Evolutionary conservation across 2,329 filamentous ascomycete genomes (phyloP).

Genomic region (Purpureocillium lavendulum): DNA sequence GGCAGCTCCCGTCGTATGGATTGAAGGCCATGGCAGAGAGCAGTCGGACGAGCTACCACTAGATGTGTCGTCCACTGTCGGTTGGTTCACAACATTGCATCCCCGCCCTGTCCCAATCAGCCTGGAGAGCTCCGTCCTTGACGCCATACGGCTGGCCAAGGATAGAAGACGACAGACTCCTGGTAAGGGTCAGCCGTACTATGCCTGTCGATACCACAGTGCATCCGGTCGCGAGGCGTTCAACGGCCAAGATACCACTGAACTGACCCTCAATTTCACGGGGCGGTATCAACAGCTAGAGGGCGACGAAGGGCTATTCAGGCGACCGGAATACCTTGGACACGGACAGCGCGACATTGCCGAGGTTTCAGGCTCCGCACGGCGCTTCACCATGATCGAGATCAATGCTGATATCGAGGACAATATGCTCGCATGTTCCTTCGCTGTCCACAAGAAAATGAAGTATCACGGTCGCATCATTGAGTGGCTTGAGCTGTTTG

Average conservation of each 20-base stretch:
- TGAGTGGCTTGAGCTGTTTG: slow-evolving; percentile 5
- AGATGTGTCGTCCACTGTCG: slow-evolving; percentile 29
- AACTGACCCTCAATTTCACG: slow-evolving; percentile 41
- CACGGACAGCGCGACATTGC: not conserved
- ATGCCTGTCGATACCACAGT: slow-evolving; percentile 23
- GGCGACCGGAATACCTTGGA: not conserved
- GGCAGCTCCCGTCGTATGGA: slow-evolving; percentile 25
- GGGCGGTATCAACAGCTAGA: slow-evolving; percentile 34
- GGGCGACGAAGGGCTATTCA: slow-evolving; percentile 15
- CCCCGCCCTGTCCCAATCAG: slow-evolving; percentile 18
- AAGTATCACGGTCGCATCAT: slow-evolving; percentile 3
- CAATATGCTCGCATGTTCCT: slow-evolving; percentile 2
- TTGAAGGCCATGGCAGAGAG: slow-evolving; percentile 34
- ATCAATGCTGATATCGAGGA: slow-evolving; percentile 7
- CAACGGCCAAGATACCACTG: slow-evolving; percentile 26
- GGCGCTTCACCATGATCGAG: slow-evolving; percentile 2
- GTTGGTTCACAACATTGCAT: slow-evolving; percentile 36
- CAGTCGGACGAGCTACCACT: slow-evolving; percentile 11
- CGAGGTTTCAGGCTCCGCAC: not conserved
- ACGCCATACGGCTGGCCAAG: slow-evolving; percentile 18
- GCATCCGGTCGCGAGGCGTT: slow-evolving; percentile 19
- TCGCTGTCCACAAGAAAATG: slow-evolving; percentile 5
- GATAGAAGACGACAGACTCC: slow-evolving; percentile 24
- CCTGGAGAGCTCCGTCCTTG: not conserved
- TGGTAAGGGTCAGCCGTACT: slow-evolving; percentile 28